Evolutionary conservation across 768 basidiomycete species (phyloP), one percentile per base, ranked within the genome.

Genomic region (Naganishia friedmannii): DNA sequence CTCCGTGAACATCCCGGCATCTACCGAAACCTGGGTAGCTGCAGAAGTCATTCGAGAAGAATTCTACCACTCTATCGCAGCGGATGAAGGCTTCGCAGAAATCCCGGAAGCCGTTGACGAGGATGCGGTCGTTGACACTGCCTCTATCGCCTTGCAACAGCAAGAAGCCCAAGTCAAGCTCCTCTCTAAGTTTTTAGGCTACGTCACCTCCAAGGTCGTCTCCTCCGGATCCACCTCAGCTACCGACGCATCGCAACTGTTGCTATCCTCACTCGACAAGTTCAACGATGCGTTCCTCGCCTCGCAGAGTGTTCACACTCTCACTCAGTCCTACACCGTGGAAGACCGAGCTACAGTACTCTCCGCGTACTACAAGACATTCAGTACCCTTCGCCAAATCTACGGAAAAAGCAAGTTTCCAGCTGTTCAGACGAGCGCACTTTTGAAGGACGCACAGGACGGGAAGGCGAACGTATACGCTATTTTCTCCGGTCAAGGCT

Each of bases 401-500:
- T 84, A 85, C 72, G 83, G 85, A 39, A 76, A 83, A 31, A 84
- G 82, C 72, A 74, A 81, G 69, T 85, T 91, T 68, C 60, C 74
- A 51, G 68, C 80, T 72, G 75, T 75, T 66, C 77, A 76, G 48
- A 53, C 73, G 2, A 74, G 73, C 23, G 78, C 78, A 87, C 66
- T 90, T 86, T 56, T 79, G 46, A 74, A 77, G 68, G 77, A 77
- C n/a, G 78, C 81, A 7, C 75, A 79, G 73, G 75, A 73, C 37
- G 79, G 78, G 31, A 71, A 77, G 57, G 80, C 81, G 4, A 76
- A 81, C 74, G 83, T 97, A 75, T 97, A 90, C 82, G 95, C 92
- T 65, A 84, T 99, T 48, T 99, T 99, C 78, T 95, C 95, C 65
- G 96, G 96, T 17, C 96, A 99, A 82, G 96, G 96, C 69, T 92